Conservation (phyloP, 2,329 filamentous ascomycete genomes). For the Dryadomyces quercivorus region DNA sequence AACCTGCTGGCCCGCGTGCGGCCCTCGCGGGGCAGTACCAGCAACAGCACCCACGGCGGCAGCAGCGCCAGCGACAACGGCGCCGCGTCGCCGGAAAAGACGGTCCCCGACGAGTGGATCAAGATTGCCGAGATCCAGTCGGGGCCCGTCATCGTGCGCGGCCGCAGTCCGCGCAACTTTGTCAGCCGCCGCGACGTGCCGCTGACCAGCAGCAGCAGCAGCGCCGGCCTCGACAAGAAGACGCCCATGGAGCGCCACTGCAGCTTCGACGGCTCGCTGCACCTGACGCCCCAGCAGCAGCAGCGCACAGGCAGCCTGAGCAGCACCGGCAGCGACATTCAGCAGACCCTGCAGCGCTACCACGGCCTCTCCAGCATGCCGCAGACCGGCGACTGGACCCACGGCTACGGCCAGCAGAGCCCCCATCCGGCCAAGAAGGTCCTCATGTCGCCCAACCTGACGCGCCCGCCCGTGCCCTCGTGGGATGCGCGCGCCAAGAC, state of each 20-base stretch:
- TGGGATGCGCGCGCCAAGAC: conserved; percentile 28
- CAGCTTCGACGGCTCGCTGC: background rate
- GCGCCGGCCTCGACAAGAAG: conserved; percentile 26
- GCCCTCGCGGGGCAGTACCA: conserved; percentile 17
- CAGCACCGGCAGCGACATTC: background rate
- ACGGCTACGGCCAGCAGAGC: conserved; percentile 24
- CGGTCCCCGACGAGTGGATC: conserved; percentile 36
- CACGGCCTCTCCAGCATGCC: conserved; percentile 19
- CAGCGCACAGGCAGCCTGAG: background rate
- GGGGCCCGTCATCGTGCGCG: conserved; percentile 88
- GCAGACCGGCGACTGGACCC: conserved; percentile 33
- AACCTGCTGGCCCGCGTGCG: conserved; percentile 48
- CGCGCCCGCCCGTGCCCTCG: conserved; percentile 39
- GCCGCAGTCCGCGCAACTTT: conserved; percentile 86
- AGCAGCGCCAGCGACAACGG: background rate
- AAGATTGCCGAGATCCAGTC: conserved; percentile 78
- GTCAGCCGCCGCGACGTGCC: conserved; percentile 81
- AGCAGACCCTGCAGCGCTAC: conserved; percentile 18
- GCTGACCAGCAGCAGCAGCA: conserved; percentile 32
- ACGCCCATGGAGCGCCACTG: conserved; percentile 17
- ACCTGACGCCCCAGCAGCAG: background rate
- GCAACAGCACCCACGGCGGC: background rate
- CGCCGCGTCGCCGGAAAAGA: conserved; percentile 26
- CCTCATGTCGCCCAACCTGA: conserved; percentile 38
- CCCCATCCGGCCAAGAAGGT: conserved; percentile 40